phyloP scores from a whole-genome alignment of 2,329 filamentous ascomycete species.

The Hymenoscyphus fraxineus region DNA sequence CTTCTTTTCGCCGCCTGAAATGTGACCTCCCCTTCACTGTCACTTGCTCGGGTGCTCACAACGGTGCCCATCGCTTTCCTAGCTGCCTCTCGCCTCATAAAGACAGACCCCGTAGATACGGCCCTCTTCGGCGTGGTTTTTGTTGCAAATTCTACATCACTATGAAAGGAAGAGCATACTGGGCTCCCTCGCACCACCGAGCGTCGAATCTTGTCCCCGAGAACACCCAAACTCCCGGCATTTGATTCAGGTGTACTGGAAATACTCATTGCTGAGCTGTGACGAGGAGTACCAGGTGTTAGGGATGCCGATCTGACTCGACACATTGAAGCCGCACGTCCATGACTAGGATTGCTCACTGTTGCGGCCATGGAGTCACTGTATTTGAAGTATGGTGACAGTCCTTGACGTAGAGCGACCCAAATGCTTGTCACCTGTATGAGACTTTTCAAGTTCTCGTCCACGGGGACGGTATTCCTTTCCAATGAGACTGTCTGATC shows the following conservation, averaged over 20 bases:
- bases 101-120: conserved; percentile 46
- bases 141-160: conserved; percentile 29
- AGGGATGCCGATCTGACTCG: conserved; percentile 28
- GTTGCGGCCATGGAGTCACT: conserved; percentile 28
- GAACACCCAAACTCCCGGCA: conserved; percentile 16
- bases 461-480: conserved; percentile 38
- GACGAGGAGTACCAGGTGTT: conserved; percentile 25
- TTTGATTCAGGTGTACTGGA: conserved; percentile 28
- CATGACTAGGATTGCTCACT: conserved; percentile 8
- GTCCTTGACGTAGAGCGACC: conserved; percentile 47
- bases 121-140: conserved; percentile 38
- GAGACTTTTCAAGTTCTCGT: conserved; percentile 44
- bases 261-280: conserved; percentile 14
- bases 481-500: conserved; percentile 29
- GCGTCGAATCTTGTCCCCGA: conserved; percentile 26
- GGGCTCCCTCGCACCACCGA: conserved; percentile 16
- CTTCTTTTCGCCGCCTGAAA: conserved; percentile 12
- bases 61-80: conserved; percentile 18
- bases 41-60: conserved; percentile 27
- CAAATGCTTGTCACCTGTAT: conserved; percentile 51
- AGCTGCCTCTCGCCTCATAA: conserved; percentile 38
- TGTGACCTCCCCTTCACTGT: conserved; percentile 28
- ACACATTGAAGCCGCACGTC: conserved; percentile 10
- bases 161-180: conserved; percentile 13
- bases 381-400: conserved; percentile 39